phyloP scores from a whole-genome alignment of 441 rosid genomes.

The Euphorbia celastroides region DNA sequence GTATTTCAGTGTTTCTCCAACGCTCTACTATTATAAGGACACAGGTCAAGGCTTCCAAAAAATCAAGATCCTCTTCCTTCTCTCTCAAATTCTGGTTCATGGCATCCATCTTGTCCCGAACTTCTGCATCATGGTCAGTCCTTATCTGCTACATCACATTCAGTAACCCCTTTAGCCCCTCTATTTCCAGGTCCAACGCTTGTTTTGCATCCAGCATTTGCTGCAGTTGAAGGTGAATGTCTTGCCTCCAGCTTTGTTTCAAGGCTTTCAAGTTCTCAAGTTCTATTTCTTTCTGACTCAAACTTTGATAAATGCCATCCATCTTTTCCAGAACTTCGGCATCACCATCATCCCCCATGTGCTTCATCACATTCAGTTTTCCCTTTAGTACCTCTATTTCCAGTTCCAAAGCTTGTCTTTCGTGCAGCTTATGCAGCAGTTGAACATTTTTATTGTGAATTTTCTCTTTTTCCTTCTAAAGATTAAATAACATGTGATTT shows the following conservation, averaged over 20 bases:
- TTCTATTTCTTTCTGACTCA: conserved; percentile 83
- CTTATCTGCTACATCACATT: conserved; percentile 67
- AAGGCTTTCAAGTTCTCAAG: conserved; percentile 56
- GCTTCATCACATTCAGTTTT: conserved; percentile 57
- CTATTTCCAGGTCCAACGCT: conserved; percentile 77
- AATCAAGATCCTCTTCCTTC: conserved; percentile 67
- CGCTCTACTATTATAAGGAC: conserved; percentile 70
- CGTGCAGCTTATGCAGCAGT: conserved; percentile 68
- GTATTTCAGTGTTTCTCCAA: conserved; percentile 80
- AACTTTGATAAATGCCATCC: conserved; percentile 48
- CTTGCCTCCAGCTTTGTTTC: conserved; percentile 63
- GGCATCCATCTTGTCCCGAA: conserved; percentile 54
- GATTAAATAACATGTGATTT: conserved; percentile 22
- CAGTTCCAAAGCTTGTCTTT: conserved; percentile 74
- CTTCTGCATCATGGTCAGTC: conserved; percentile 58
- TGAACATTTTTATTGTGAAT: conserved; percentile 56
- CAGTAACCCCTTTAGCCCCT: conserved; percentile 52
- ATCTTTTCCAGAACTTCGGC: conserved; percentile 53
- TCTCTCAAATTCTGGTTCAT: conserved; percentile 64
- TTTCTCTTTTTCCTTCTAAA: conserved; percentile 71
- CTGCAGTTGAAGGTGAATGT: conserved; percentile 59
- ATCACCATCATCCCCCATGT: conserved; percentile 64
- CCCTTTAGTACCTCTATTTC: conserved; percentile 73
- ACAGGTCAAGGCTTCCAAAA: conserved; percentile 63
- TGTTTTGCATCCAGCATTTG: conserved; percentile 76